A percentile compares a stretch with the other conserved stretches of the same genome.
Evolutionary conservation across 2,329 filamentous ascomycete species (phyloP).

Genomic region (Xylariaceae sp.): DNA sequence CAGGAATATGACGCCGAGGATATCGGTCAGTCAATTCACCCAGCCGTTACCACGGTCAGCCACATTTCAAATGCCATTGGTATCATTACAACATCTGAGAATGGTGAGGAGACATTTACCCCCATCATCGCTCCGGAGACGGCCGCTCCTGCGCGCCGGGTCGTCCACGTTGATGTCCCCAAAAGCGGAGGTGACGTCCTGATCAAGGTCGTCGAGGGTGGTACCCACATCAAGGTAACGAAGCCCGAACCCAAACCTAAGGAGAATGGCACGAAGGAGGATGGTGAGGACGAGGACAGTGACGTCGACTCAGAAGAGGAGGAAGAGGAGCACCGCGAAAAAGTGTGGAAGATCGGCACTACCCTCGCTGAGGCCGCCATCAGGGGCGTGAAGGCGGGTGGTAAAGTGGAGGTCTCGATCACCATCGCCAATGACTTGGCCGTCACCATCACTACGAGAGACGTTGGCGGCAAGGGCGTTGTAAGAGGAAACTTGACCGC

Average conservation of each 20-base stretch:
- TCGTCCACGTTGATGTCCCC: constrained; percentile 69
- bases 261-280: constrained; percentile 49
- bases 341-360: constrained; percentile 83
- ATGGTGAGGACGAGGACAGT: constrained; percentile 54
- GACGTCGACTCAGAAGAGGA: constrained; percentile 60
- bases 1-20: constrained; percentile 91
- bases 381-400: constrained; percentile 76
- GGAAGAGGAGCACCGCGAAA: constrained; percentile 82
- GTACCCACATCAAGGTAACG: constrained; percentile 86
- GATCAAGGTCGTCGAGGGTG: constrained; percentile 81
- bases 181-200: constrained; percentile 82
- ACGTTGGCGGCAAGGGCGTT: constrained; percentile 82
- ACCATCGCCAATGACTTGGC: constrained; percentile 76
- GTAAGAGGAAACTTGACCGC: constrained; percentile 56
- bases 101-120: constrained; percentile 63
- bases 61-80: constrained; percentile 87
- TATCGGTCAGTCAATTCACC: constrained; percentile 93
- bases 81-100: constrained; percentile 58
- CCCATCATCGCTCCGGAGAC: constrained; percentile 82
- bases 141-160: constrained; percentile 80
- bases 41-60: constrained; percentile 87
- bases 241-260: constrained; percentile 77
- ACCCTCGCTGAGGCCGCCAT: constrained; percentile 81
- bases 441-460: constrained; percentile 74
- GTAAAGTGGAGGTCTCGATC: constrained; percentile 89